A percentile compares a stretch with the other conserved stretches of the same genome.
Conservation (phyloP, 768 basidiomycete genomes). For the Tubosaeta brunneosetosa region DNA sequence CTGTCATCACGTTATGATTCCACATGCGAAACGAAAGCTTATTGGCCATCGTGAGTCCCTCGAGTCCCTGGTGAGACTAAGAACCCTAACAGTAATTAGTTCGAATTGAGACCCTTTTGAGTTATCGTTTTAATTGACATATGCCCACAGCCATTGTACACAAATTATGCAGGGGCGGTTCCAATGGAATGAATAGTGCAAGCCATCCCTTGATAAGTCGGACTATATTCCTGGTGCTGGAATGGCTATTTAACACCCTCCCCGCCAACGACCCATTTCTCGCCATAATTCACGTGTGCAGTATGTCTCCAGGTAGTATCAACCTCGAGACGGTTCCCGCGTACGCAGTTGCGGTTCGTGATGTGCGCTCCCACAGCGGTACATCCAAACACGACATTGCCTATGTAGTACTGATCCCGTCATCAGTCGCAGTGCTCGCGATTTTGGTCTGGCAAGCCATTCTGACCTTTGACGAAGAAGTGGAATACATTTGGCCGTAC, state of each 20-base stretch:
- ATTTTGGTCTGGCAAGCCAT: constrained; percentile 13
- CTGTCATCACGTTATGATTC: not conserved
- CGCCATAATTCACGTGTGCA: not conserved
- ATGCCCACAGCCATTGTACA: not conserved
- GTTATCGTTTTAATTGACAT: too few relatives aligned
- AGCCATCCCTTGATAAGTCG: not conserved
- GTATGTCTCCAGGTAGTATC: not conserved
- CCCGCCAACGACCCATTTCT: not conserved
- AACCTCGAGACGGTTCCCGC: not conserved
- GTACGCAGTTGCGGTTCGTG: not conserved
- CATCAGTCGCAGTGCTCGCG: constrained; percentile 10
- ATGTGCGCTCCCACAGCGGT: constrained; percentile 14
- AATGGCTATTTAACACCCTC: too few relatives aligned
- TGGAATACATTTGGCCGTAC: constrained; percentile 21
- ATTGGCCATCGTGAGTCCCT: not conserved
- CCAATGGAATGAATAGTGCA: not conserved
- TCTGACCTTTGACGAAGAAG: constrained; percentile 16
- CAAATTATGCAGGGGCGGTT: not conserved
- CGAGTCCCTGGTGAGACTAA: not conserved
- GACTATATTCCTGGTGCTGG: not conserved
- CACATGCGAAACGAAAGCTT: not conserved
- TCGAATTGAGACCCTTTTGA: not conserved
- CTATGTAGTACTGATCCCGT: constrained; percentile 1
- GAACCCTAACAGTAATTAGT: not conserved
- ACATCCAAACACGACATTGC: not conserved